Conservation (phyloP, 2,329 filamentous ascomycete genomes). For the Ophiostoma piceae region DNA sequence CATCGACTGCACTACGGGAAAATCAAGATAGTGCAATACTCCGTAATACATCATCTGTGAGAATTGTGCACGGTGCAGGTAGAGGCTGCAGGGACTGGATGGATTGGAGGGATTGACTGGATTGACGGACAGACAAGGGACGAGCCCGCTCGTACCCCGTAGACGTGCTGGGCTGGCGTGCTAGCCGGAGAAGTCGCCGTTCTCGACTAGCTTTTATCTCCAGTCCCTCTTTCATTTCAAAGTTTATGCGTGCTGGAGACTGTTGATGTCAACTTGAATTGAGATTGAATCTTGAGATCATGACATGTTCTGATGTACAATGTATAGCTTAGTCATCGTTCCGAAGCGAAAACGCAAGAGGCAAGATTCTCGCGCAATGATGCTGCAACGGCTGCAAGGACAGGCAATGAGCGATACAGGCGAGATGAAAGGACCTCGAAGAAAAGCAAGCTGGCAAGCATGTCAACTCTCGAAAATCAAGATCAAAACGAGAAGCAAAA, state of each 20-base stretch:
- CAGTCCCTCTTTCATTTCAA: conserved; percentile 6
- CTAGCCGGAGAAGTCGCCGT: conserved; percentile 6
- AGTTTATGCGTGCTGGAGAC: background rate
- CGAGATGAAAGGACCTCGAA: background rate
- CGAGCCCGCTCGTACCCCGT: background rate
- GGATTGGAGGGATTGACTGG: too few species aligned
- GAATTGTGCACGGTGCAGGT: background rate
- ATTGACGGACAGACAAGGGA: too few species aligned
- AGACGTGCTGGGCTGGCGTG: background rate
- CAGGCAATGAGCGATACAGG: background rate
- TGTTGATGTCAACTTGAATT: background rate
- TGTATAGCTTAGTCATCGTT: background rate
- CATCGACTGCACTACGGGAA: background rate
- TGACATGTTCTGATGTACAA: background rate
- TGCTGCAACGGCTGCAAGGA: background rate
- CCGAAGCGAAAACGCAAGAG: background rate
- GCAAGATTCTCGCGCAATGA: background rate
- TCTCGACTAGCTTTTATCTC: background rate
- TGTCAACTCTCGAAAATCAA: background rate
- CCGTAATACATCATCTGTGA: background rate
- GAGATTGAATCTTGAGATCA: background rate
- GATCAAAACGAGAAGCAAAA: background rate
- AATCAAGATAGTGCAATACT: background rate
- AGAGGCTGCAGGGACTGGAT: background rate
- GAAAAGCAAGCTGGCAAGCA: background rate